Conservation (phyloP, 1,284 basidiomycete species). For the Cutaneotrichosporon mucoides region DNA sequence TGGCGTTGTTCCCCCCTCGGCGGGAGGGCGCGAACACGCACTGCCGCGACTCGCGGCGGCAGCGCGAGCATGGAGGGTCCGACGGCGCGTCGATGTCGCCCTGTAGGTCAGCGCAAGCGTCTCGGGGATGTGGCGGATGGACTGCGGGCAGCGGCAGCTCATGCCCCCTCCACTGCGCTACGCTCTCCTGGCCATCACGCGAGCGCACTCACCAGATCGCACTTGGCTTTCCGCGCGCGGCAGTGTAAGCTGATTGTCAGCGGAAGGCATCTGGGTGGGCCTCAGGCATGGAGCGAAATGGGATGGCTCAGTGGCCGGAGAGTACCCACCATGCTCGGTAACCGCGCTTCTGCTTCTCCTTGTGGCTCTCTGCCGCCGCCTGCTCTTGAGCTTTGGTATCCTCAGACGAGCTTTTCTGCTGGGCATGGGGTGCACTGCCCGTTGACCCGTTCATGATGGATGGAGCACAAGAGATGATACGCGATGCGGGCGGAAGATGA, state of each 20-base stretch:
- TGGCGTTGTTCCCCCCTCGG: conserved; percentile 42
- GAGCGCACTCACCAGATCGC: conserved; percentile 32
- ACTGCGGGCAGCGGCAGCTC: too few species aligned
- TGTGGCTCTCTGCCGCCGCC: not conserved
- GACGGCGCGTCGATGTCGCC: conserved; percentile 51
- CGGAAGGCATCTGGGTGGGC: not conserved
- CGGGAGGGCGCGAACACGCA: conserved; percentile 49
- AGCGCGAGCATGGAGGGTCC: conserved; percentile 50
- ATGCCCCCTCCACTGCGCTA: too few species aligned
- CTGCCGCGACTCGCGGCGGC: conserved; percentile 49
- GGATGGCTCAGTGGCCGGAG: not conserved
- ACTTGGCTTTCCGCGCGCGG: conserved; percentile 41
- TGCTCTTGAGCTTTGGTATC: not conserved
- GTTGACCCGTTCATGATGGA: not conserved
- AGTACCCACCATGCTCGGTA: conserved; percentile 40
- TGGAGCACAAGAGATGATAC: not conserved
- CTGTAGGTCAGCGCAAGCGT: conserved; percentile 14
- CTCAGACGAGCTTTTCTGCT: not conserved
- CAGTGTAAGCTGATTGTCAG: conserved; percentile 34
- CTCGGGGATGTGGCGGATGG: too few species aligned
- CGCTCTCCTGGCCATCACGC: too few species aligned
- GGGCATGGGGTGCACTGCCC: not conserved
- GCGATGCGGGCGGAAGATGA: not conserved
- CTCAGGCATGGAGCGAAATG: not conserved
- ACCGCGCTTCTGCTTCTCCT: conserved; percentile 33